Evolutionary conservation across 2,329 filamentous ascomycete genomes (phyloP), one percentile per base, ranked within the genome.

Genomic region (Epichloe brachyelytri): DNA sequence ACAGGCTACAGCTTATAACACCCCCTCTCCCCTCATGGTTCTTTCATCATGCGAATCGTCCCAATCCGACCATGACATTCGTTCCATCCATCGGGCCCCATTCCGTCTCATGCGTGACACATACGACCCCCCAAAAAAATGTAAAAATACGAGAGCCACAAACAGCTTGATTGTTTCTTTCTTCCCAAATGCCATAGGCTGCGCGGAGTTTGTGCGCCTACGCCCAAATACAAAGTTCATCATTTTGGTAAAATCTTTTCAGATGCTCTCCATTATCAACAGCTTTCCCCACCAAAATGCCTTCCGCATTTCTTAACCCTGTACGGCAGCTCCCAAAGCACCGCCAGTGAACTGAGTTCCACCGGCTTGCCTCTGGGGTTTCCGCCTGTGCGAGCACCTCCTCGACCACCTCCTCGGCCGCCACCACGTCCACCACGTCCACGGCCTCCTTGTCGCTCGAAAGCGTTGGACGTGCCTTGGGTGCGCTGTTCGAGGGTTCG

Each of bases 401-500:
- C 80, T 41, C 80, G 70, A 46, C 84, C 78, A 30, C 77, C 72
- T 43, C 83, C 72, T 50, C 76, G 74, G 41, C 85, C 83, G 55
- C 84, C 79, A 19, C 70, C 80, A 63, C 67, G 68, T 49, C 82
- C 86, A 46, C 85, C 82, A 30, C 83, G 79, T 54, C 85, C 83
- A 57, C 85, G 79, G 52, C 86, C 87, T 58, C 88, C 86, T 74
- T 95, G 88, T 67, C 91, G 77, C 76, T 96, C 90, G 71, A 97
- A 97, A 30, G 89, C 91, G 64, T 95, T 95, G 53, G 88, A 83
- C 59, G 90, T 95, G 61, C 93, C 93, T 69, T 96, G 89, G 60
- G 94, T 97, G 66, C 93, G 83, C 69, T 96, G 90, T 77, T 98
- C 93, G 60, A 98, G 79, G 22, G 91, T 95, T 68, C 94, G 85